Percentiles rank a stretch among this genome's conserved stretches.
These are phyloP conservation scores for Rhinocladiella mackenziei DNA, from an alignment of 2,329 filamentous ascomycete species.

Conservation along the genomic window DNA sequence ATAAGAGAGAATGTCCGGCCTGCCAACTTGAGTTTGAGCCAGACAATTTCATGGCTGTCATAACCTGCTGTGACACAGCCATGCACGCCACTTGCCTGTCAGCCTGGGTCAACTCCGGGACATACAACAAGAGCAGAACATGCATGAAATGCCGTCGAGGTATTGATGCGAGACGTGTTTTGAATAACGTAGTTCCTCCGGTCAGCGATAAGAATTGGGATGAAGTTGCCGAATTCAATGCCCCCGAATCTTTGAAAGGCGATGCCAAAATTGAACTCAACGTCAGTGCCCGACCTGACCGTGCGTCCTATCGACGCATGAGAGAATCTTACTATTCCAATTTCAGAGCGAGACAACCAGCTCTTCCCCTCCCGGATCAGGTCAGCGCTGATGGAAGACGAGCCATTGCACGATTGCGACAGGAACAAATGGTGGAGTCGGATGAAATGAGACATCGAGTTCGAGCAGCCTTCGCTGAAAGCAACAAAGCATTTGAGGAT, in stretches of 20 bases:
- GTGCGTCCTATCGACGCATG: slow-evolving; percentile 11
- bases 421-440: slow-evolving; percentile 8
- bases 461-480: slow-evolving; percentile 3
- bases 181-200: slow-evolving; percentile 24
- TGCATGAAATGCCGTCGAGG: slow-evolving; percentile 26
- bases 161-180: slow-evolving; percentile 22
- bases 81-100: slow-evolving; percentile 26
- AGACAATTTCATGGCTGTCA: slow-evolving; percentile 23
- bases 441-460: slow-evolving; percentile 11
- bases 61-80: slow-evolving; percentile 24
- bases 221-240: slow-evolving; percentile 21
- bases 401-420: slow-evolving; percentile 8
- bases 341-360: slow-evolving; percentile 4
- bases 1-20: slow-evolving; percentile 26
- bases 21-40: slow-evolving; percentile 25
- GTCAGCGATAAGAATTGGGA: slow-evolving; percentile 24
- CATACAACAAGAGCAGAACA: slow-evolving; percentile 19
- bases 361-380: slow-evolving; percentile 1
- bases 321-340: slow-evolving; percentile 8
- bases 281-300: slow-evolving; percentile 19
- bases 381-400: slow-evolving; percentile 9
- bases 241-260: slow-evolving; percentile 18
- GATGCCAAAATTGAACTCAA: slow-evolving; percentile 21
- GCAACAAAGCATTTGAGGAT: slow-evolving; percentile 8
- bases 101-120: slow-evolving; percentile 25